Evolutionary conservation across 2,329 filamentous ascomycete species (phyloP).

Genomic region (Xylariaceae sp.): DNA sequence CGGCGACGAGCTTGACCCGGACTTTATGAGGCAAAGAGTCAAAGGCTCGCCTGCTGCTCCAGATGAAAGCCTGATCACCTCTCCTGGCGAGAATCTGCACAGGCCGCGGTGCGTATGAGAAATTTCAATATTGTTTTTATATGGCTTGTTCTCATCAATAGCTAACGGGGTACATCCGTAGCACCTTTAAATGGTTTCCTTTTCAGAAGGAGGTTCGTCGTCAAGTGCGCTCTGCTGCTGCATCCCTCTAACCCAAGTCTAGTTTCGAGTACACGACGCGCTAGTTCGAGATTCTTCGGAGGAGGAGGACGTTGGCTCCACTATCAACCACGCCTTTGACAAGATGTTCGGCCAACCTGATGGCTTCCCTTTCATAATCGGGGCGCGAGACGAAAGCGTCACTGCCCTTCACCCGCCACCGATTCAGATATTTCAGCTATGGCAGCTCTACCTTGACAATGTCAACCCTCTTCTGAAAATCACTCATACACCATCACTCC

Average conservation of each 20-base stretch:
- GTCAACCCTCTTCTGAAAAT: constrained; percentile 68
- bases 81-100: constrained; percentile 29
- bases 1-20: constrained; percentile 55
- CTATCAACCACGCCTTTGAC: constrained; percentile 58
- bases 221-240: background rate
- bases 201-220: constrained; percentile 49
- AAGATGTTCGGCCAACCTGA: constrained; percentile 56
- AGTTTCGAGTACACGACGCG: constrained; percentile 53
- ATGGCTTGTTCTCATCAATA: too few species aligned
- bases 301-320: constrained; percentile 50
- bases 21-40: constrained; percentile 47
- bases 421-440: constrained; percentile 62
- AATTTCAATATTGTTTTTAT: background rate
- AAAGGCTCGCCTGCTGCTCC: constrained; percentile 51
- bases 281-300: constrained; percentile 54
- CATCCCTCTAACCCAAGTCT: constrained; percentile 17
- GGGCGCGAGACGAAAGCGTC: constrained; percentile 42
- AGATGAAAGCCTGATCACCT: constrained; percentile 34
- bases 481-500: constrained; percentile 64
- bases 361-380: constrained; percentile 57
- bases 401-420: constrained; percentile 51
- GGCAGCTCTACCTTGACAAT: constrained; percentile 69
- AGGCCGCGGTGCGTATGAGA: constrained; percentile 25
- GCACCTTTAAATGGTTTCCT: constrained; percentile 49
- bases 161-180: constrained; percentile 9